A percentile compares a stretch with the other conserved stretches of the same genome.
These are phyloP conservation scores for Corinectria fuckeliana DNA, from an alignment of 2,329 filamentous ascomycete species.

Conservation along the genomic window DNA sequence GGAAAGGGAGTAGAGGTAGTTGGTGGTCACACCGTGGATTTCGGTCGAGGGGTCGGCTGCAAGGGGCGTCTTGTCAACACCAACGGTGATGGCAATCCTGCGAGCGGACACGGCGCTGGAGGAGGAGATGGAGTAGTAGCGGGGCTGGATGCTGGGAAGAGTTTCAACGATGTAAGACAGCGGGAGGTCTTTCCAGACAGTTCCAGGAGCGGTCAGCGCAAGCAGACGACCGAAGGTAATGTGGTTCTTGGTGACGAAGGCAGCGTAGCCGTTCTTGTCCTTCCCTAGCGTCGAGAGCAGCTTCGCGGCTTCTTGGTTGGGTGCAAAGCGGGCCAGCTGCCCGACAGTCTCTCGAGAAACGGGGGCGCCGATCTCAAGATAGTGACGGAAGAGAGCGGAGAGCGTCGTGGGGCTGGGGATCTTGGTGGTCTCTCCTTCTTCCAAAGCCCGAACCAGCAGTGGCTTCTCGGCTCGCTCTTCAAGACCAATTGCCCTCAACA, in stretches of 20 bases:
- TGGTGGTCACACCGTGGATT: conserved; percentile 35
- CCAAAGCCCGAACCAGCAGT: conserved; percentile 32
- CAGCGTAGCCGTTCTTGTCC: conserved; percentile 30
- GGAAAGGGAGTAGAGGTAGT: conserved; percentile 35
- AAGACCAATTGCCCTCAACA: conserved; percentile 40
- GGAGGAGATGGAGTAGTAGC: conserved; percentile 68
- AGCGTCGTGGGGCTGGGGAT: conserved; percentile 49
- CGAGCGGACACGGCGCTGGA: conserved; percentile 48
- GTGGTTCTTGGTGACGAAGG: conserved; percentile 30
- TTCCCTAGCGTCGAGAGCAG: conserved; percentile 19
- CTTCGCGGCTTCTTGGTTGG: conserved; percentile 52
- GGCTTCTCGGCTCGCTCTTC: conserved; percentile 30
- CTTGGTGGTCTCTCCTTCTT: conserved; percentile 24
- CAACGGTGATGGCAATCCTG: conserved; percentile 35
- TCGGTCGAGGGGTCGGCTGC: conserved; percentile 15
- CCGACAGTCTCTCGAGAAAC: conserved; percentile 49
- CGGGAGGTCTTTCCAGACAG: conserved; percentile 32
- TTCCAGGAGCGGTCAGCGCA: conserved; percentile 16
- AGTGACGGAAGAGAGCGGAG: conserved; percentile 49
- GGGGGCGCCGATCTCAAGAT: conserved; percentile 51
- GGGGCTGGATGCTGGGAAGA: conserved; percentile 56
- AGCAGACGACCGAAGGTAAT: conserved; percentile 38
- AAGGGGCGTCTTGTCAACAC: conserved; percentile 26
- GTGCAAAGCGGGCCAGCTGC: conserved; percentile 53
- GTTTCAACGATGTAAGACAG: conserved; percentile 63